Evolutionary conservation across 345 rosid species (phyloP).

Genomic region (Syzygium oleosum): DNA sequence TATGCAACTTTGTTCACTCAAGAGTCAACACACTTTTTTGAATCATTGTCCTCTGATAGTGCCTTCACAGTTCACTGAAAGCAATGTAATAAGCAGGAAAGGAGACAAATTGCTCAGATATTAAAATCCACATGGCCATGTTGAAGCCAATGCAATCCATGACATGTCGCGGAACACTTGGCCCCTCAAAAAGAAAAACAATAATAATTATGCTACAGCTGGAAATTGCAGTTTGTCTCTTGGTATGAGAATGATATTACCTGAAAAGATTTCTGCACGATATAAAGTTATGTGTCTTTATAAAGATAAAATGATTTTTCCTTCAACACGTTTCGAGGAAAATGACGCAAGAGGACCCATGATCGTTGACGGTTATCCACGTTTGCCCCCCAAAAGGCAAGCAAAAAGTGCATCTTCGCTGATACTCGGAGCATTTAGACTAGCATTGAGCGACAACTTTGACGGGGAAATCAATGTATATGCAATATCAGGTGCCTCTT

Average conservation of each 20-base stretch:
- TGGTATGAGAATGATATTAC: background rate
- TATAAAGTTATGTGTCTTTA: background rate
- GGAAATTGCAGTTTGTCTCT: background rate
- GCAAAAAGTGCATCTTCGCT: constrained; percentile 18
- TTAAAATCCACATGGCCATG: constrained; percentile 11
- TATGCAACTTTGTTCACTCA: background rate
- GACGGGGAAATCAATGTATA: background rate
- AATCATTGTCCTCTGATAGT: background rate
- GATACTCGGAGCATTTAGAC: background rate
- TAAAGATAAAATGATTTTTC: background rate
- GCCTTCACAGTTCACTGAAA: constrained; percentile 1
- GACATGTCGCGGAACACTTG: background rate
- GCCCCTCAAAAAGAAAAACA: background rate
- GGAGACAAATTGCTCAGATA: constrained; percentile 1
- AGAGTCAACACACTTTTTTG: background rate
- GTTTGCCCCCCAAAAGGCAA: constrained; percentile 20
- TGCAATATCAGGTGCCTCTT: background rate
- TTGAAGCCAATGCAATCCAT: constrained; percentile 4
- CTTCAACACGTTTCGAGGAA: background rate
- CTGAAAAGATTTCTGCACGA: background rate
- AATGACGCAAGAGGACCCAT: constrained; percentile 9
- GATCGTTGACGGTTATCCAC: background rate
- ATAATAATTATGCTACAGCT: constrained; percentile 2
- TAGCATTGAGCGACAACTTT: background rate
- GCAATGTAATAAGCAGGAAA: background rate